Evolutionary conservation across 2,329 filamentous ascomycete genomes (phyloP), one percentile per base, ranked within the genome.

Genomic region (Raffaelea deltoideospora): DNA sequence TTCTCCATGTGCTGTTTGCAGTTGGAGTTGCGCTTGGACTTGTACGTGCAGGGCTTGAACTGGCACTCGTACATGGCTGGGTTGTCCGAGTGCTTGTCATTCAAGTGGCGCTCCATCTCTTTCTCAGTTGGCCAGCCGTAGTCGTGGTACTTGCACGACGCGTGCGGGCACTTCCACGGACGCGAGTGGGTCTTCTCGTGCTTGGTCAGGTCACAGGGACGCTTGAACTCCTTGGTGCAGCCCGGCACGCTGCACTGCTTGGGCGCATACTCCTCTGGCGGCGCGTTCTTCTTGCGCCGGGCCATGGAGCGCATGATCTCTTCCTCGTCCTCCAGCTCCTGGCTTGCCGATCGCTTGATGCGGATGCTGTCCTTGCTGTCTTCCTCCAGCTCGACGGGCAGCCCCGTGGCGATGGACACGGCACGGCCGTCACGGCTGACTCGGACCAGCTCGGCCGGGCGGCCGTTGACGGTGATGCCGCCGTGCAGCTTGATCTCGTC

Each of bases 1-100:
- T 95, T 95, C 64, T 96, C 88, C 87, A 95, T 95, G 60, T 96
- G 87, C 58, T 95, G 88, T 56, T 95, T 95, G 71, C 85, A 92
- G 58, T 96, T 96, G 44, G 82, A 90, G 62, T 94, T 82, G 41
- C 87, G 79, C 67, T 96, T 96, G 10, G 87, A 94, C 52, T 85
- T 81, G 64, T 96, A 96, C 1, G 82, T 76, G 67, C 90, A 96
- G 19, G 79, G 79, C 48, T 76, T 69, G 59, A 72, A 96, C 33
- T 76, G 61, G 60, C 90, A 98, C 60, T 83, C 76, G 58, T 76
- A 94, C 63, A 92, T 76, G 31, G 76, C 67, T 5, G 90, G 87
- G 24, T 76, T 68, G 37, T 72, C 61, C 15, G 83, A 87, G 62
- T 98, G 90, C 63, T 92, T 94, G 64, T 98, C 90, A 56, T 95